Base-by-base conservation (phyloP, 2,329 filamentous ascomycete genomes). In the Xylariaceae sp. region DNA sequence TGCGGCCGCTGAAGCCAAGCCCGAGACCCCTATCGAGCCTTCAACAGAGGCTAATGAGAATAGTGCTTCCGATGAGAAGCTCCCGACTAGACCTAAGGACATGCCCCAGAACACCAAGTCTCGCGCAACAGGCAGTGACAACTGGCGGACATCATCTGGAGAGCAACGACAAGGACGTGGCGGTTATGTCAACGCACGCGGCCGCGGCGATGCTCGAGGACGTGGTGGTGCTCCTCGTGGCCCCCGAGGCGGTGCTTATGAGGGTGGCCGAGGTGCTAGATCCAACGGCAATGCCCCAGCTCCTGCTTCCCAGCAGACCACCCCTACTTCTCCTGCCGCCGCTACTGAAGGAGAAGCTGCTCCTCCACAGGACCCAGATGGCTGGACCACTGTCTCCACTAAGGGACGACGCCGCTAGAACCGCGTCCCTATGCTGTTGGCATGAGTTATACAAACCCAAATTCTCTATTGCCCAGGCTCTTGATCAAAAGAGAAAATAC, bases 341-440 rank as follows among this genome's bases (percentile, higher is more conserved):
- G 54, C 60, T n/a, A 33, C 60, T 19, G 62, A 66, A 33, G 59
- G 53, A 11, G 64, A 74, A 47, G 61, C 64, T 33, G 68, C 71
- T 34, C 70, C 73, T 46, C 69, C 73, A 38, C 68, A 73, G 45
- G 79, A 82, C 43, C 82, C 82, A 36, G 83, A 86, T 65, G 83
- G 83, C 59, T 87, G 83, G 83, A 84, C 81, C 57, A 86, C 80
- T 22, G 83, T 84, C 48, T 56, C 69, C 9, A 53, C 63, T 51
- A 76, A 75, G 62, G 66, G 66, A 44, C 63, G 79, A 66, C 58
- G 74, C 44, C 58, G 74, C 44, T 53, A 47, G 45, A 53, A 47
- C 17, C 54, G 45, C 13, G 51, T 54, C 28, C 53, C 49, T 39
- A 42, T 44, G 22, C 36, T 43, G 19, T 12, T 19, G 46, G 19